Percentiles rank a stretch among this genome's conserved stretches.
Conservation (phyloP, 2,329 filamentous ascomycete genomes). For the Lachnellula hyalina region DNA sequence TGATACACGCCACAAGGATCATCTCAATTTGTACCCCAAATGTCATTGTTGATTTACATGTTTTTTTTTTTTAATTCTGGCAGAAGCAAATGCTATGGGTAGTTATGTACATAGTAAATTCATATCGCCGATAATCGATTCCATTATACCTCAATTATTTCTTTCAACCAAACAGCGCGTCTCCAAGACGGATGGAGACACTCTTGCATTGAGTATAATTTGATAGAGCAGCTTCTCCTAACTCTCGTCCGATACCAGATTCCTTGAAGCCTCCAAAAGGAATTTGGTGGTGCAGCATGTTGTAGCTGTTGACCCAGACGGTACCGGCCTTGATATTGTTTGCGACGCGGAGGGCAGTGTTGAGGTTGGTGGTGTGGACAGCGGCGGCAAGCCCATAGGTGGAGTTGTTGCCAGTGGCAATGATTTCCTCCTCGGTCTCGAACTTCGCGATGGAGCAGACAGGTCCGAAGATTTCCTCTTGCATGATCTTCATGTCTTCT, state of each 20-base stretch:
- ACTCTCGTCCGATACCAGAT: slow-evolving; percentile 71
- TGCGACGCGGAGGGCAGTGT: slow-evolving; percentile 61
- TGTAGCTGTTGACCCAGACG: slow-evolving; percentile 45
- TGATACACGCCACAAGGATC: too few relatives aligned
- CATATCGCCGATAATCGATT: slow-evolving; percentile 5
- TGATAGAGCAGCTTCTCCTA: slow-evolving; percentile 60
- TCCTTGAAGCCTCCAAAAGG: slow-evolving; percentile 74
- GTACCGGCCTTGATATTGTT: slow-evolving; percentile 56
- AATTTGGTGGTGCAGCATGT: slow-evolving; percentile 63
- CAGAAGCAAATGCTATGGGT: slow-evolving; percentile 4
- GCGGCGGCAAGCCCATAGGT: slow-evolving; percentile 65
- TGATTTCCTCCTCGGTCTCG: slow-evolving; percentile 61
- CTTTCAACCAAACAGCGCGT: slow-evolving; percentile 36
- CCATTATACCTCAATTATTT: slow-evolving; percentile 1
- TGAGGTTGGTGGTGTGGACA: slow-evolving; percentile 63
- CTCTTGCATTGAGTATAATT: slow-evolving; percentile 68
- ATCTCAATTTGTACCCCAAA: background rate
- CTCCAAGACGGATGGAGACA: slow-evolving; percentile 50
- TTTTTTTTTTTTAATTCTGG: slow-evolving; percentile 7
- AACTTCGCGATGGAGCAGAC: slow-evolving; percentile 69
- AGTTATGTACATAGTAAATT: slow-evolving; percentile 21
- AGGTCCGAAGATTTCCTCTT: slow-evolving; percentile 71
- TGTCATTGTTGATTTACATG: background rate
- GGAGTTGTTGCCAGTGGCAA: slow-evolving; percentile 57
- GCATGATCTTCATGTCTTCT: slow-evolving; percentile 68